phyloP scores from a whole-genome alignment of 192 early-diverging fungal species.

The Glomus cerebriforme region DNA sequence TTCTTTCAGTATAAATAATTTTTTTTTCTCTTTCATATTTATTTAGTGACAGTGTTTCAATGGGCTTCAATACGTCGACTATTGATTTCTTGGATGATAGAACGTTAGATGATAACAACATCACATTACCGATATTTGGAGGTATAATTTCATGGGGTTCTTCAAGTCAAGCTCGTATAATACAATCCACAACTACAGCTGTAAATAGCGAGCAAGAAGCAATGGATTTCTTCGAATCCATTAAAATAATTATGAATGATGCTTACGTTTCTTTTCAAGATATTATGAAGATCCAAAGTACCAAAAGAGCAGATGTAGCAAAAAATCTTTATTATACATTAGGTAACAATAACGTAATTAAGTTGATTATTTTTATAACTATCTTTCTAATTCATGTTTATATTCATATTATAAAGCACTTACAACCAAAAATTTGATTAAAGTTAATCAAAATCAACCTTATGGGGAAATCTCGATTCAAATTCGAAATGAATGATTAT shows the following conservation, averaged over 20 bases:
- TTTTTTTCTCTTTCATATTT: too few relatives aligned
- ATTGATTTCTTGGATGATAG: not conserved
- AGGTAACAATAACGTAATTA: not conserved
- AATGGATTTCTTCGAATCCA: constrained; percentile 1
- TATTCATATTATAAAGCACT: not conserved
- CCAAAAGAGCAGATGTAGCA: not conserved
- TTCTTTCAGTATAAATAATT: not conserved
- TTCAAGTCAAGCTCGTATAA: not conserved
- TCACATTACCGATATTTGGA: constrained; percentile 1
- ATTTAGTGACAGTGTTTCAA: not conserved
- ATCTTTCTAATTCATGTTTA: not conserved
- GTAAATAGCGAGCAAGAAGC: constrained; percentile 10
- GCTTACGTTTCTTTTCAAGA: not conserved
- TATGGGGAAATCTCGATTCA: not conserved
- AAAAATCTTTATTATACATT: constrained; percentile 13
- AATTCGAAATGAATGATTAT: not conserved
- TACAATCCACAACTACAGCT: not conserved
- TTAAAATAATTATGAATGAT: not conserved
- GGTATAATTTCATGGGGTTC: too few relatives aligned
- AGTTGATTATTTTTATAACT: not conserved
- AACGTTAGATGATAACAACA: not conserved
- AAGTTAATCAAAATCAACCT: not conserved
- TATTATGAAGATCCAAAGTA: not conserved
- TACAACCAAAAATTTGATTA: constrained; percentile 3
- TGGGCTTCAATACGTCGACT: not conserved